Evolutionary conservation across 2,329 filamentous ascomycete species (phyloP), one percentile per base, ranked within the genome.

Genomic region (Raffaelea deltoideospora): DNA sequence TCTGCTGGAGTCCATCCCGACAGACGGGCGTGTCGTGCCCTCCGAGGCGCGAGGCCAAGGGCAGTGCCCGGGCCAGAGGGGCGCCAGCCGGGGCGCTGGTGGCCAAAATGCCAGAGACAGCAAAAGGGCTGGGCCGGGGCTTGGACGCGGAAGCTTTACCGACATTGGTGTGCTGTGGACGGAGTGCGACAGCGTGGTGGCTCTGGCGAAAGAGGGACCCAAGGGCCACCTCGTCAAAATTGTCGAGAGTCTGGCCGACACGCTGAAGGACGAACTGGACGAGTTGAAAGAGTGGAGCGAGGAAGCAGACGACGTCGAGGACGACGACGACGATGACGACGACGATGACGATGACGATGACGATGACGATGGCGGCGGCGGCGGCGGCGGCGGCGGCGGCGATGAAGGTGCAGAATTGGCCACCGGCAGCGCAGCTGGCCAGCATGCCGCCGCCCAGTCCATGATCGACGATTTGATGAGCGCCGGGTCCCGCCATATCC

Each of bases 251-350:
- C 83, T 79, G 57, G 64, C 75, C 29, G 82, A 82, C 38, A 72
- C 80, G 3, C 61, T 95, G 19, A 72, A 82, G 47, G 88, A 95
- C 59, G 80, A 85, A 0, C 71, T 92, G 46, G 73, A 82, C 43
- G 88, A 95, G 58, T 56, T 95, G 45, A 83, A 85, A 52, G 84
- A 88, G 47, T 95, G 87, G 85, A 75, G 78, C 17, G 80, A 85
- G 2, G 79, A 73, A 3, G 74, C 74, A 1, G 75, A 74, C 2
- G 67, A 69, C 13, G 61, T 68, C 0, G 64, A 69, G 19, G 61
- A 58, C 24, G 63, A 74, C 2, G 63, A 59, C 19, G 54, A 61
- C n/a, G 58, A 61, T 35, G 58, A 51, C 39, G 61, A 54, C 15
- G 54, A 52, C 23, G 55, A 53, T 5, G 53, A 50, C 15, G 48